phyloP scores from a whole-genome alignment of 2,329 filamentous ascomycete species.

The Sphaceloma murrayae region DNA sequence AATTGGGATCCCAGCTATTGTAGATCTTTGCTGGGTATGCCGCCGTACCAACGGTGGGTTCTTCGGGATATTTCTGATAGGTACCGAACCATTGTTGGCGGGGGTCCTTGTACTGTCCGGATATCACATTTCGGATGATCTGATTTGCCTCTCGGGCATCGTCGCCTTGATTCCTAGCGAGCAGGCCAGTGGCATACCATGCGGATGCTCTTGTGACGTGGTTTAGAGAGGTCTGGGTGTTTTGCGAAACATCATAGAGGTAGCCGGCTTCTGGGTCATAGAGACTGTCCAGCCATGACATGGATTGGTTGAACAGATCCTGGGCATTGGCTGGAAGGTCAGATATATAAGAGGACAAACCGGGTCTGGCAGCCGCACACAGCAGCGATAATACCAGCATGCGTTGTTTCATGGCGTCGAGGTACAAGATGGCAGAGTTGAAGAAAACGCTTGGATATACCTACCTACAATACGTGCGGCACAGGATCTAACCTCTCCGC shows the following conservation, averaged over 20 bases:
- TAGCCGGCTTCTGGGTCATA: constrained; percentile 47
- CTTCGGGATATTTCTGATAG: constrained; percentile 47
- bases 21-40: constrained; percentile 45
- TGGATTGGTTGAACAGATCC: constrained; percentile 37
- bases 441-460: no score
- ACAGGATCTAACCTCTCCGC: no score
- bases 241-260: constrained; percentile 39
- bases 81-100: constrained; percentile 47
- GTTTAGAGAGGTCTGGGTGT: constrained; percentile 37
- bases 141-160: constrained; percentile 44
- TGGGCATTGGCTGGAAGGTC: constrained; percentile 15
- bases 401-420: no score
- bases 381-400: constrained; percentile 1
- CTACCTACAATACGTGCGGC: no score
- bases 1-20: constrained; percentile 54
- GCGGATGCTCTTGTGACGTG: constrained; percentile 49
- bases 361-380: not conserved
- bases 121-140: constrained; percentile 47
- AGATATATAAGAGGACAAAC: constrained; percentile 5
- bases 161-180: constrained; percentile 44
- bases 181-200: constrained; percentile 51
- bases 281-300: constrained; percentile 46
- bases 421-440: no score
- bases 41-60: constrained; percentile 46
- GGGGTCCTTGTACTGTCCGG: constrained; percentile 43